A percentile compares a stretch with the other conserved stretches of the same genome.
phyloP scores from a whole-genome alignment of 805 yeast species.

The Ascoidea tarda region DNA sequence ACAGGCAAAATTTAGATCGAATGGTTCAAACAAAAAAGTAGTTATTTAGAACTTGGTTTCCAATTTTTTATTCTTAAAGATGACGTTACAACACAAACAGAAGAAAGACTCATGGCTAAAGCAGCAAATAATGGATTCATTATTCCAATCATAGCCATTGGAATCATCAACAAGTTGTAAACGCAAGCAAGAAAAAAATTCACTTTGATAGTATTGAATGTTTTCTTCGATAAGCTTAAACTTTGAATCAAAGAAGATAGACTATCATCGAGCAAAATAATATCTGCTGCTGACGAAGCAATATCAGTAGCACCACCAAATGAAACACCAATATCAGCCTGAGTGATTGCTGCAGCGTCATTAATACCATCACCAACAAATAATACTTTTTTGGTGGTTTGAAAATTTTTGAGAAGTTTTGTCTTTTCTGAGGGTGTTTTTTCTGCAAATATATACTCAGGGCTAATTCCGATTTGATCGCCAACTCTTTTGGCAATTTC shows the following conservation, averaged over 20 bases:
- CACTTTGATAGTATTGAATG: conserved; percentile 60
- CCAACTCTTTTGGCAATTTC: conserved; percentile 56
- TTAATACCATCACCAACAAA: conserved; percentile 97
- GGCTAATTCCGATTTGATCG: conserved; percentile 47
- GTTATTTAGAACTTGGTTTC: conserved; percentile 20
- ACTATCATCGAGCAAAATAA: conserved; percentile 36
- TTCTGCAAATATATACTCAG: conserved; percentile 54
- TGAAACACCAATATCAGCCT: conserved; percentile 83
- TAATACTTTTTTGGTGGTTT: conserved; percentile 38
- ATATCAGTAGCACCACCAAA: conserved; percentile 89
- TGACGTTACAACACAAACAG: conserved; percentile 75
- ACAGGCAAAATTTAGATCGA: too few species aligned
- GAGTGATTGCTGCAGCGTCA: conserved; percentile 91
- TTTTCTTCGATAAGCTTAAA: conserved; percentile 50
- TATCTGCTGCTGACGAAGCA: conserved; percentile 92
- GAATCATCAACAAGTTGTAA: conserved; percentile 76
- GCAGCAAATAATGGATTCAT: conserved; percentile 88
- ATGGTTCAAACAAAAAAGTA: too few species aligned
- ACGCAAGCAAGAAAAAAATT: conserved; percentile 82
- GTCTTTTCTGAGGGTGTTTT: conserved; percentile 71
- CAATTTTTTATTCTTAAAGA: conserved; percentile 62
- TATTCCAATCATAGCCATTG: conserved; percentile 88
- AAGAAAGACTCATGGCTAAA: conserved; percentile 85
- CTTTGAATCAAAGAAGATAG: conserved; percentile 33
- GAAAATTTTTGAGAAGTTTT: conserved; percentile 44